Evolutionary conservation across 345 rosid species (phyloP), one percentile per base, ranked within the genome.

Genomic region (Anacardium occidentale): DNA sequence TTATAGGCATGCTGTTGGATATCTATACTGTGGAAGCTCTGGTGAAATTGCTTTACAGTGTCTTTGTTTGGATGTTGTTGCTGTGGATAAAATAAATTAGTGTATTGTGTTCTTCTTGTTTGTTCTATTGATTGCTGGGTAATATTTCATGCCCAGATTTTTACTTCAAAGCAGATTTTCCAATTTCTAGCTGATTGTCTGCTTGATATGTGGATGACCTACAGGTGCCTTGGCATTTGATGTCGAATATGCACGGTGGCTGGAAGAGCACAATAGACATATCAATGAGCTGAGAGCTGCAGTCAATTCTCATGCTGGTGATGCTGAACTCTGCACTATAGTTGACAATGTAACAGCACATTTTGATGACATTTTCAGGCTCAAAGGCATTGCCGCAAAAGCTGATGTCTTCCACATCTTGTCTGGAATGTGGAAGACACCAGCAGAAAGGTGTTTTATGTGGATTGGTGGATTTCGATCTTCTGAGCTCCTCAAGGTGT

Each of bases 391-490:
- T 63, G 98, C 98, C 54, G 92, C 98, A 68, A 93, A 93, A 72
- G 89, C 89, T 64, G 98, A 93, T 83, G 90, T 89, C 79, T 93
- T 93, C 89, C 98, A 93, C 78, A 83, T 93, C 70, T 76, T 93
- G 76, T 93, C 98, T 18, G 98, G 98, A 67, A 91, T 91, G 97
- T 93, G 98, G 98, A 91, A 91, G 82, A 93, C 97, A 71, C 98
- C 98, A 29, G 98, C 95, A 45, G 98, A 93, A 84, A 82, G 97
- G 66, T 93, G 97, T 82, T 93, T 91, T 80, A 71, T 93, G 85
- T 93, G 98, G 98, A 84, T 93, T 69, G 98, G 98, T 64, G 98
- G 98, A 50, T 93, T 91, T 75, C 98, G 98, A 40, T 87, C 98
- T 44, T 93, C 97, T 3, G 97, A 93, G 79, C 86, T 93, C 68